These are phyloP conservation scores for Eucalyptus pauciflora DNA, from an alignment of 345 rosid species.

Conservation along the genomic window DNA sequence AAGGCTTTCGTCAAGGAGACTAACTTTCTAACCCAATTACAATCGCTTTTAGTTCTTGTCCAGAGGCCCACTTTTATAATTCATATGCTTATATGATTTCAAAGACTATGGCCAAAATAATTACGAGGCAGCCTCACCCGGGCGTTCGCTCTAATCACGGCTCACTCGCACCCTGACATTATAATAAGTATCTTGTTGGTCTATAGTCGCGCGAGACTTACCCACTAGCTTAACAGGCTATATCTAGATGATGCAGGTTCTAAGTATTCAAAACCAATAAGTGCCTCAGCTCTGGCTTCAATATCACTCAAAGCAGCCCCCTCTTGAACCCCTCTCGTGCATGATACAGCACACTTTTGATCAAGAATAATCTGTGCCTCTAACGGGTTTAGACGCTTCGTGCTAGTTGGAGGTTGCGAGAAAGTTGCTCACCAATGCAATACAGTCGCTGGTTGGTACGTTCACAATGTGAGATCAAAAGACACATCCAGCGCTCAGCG, in stretches of 20 bases:
- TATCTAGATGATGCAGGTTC: not conserved
- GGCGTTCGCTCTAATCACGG: not conserved
- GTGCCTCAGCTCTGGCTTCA: fast-evolving
- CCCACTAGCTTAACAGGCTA: not conserved
- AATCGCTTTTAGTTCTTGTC: not conserved
- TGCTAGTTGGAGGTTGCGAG: not conserved
- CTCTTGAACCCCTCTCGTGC: fast-evolving
- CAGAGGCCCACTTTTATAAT: not conserved
- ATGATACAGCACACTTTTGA: too few species aligned
- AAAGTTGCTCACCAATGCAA: not conserved
- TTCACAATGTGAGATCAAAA: not conserved
- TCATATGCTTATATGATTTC: not conserved
- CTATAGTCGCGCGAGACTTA: not conserved
- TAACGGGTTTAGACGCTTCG: fast-evolving
- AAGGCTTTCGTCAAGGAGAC: not conserved
- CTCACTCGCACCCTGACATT: not conserved
- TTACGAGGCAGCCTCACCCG: not conserved
- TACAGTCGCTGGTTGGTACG: not conserved
- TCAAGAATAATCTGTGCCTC: not conserved
- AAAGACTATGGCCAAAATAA: not conserved
- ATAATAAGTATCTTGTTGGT: not conserved
- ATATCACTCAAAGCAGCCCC: not conserved
- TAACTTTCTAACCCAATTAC: not conserved
- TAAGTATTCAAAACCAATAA: not conserved
- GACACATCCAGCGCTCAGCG: not conserved